A percentile compares a stretch with the other conserved stretches of the same genome.
These are phyloP conservation scores for Dryas octopetala DNA, from an alignment of 306 rosid species.

Conservation along the genomic window DNA sequence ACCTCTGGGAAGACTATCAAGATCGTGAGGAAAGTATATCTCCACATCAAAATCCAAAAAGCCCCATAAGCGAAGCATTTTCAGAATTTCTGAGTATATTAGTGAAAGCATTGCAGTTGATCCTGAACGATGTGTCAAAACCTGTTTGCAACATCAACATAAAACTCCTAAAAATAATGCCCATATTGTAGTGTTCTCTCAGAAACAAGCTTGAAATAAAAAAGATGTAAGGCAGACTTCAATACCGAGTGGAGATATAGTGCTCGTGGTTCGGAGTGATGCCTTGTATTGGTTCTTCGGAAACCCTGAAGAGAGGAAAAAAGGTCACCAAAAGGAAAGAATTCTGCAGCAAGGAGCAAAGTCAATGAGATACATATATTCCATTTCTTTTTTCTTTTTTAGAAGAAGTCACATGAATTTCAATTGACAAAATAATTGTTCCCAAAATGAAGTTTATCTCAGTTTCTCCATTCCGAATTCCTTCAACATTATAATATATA, in stretches of 20 bases:
- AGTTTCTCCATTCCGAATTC: background rate
- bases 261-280: slow-evolving; percentile 58
- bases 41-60: slow-evolving; percentile 90
- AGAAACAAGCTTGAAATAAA: slow-evolving; percentile 19
- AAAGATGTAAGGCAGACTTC: slow-evolving; percentile 19
- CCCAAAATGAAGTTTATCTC: background rate
- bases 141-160: slow-evolving; percentile 48
- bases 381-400: too few relatives aligned
- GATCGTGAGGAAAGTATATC: slow-evolving; percentile 77
- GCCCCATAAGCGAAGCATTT: slow-evolving; percentile 94
- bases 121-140: slow-evolving; percentile 90
- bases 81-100: slow-evolving; percentile 75
- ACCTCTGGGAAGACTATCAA: slow-evolving; percentile 65
- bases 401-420: too few relatives aligned
- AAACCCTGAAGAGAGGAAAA: slow-evolving; percentile 59
- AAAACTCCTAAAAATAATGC: slow-evolving; percentile 24
- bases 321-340: slow-evolving; percentile 25
- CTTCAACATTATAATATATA: background rate
- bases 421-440: background rate
- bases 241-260: slow-evolving; percentile 81
- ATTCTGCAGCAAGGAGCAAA: slow-evolving; percentile 3
- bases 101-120: slow-evolving; percentile 78
- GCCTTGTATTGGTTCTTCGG: slow-evolving; percentile 45
- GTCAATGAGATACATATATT: background rate
- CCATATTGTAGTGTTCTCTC: slow-evolving; percentile 13